A percentile compares a stretch with the other conserved stretches of the same genome.
These are phyloP conservation scores for Agaricus sinodeliciosus DNA, from an alignment of 768 basidiomycete species.

Conservation along the genomic window DNA sequence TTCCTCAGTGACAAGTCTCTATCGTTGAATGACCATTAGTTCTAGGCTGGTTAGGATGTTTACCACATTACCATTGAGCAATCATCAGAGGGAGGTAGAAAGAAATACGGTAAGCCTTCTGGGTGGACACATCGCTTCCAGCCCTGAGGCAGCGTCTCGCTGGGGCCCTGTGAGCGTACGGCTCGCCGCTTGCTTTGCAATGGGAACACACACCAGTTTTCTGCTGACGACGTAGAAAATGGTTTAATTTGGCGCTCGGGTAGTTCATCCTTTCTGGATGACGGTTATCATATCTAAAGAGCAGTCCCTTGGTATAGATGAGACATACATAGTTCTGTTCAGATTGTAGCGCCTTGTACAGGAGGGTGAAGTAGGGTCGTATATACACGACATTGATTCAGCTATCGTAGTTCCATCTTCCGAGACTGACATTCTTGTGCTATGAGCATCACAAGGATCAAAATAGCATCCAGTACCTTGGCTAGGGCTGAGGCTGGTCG, in stretches of 20 bases:
- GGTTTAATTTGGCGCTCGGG: background rate
- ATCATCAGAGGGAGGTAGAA: background rate
- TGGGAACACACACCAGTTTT: background rate
- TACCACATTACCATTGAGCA: conserved; percentile 1
- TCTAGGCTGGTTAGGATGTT: background rate
- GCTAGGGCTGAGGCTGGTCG: too few species aligned
- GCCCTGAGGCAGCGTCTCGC: background rate
- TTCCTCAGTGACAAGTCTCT: conserved; percentile 4
- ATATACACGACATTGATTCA: too few species aligned
- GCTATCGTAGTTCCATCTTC: too few species aligned
- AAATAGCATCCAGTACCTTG: too few species aligned
- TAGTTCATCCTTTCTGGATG: background rate
- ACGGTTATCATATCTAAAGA: background rate
- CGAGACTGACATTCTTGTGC: too few species aligned
- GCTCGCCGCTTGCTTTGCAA: background rate
- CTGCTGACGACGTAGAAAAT: background rate
- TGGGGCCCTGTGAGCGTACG: too few species aligned
- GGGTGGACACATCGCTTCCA: conserved; percentile 1
- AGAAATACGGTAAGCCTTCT: conserved; percentile 4
- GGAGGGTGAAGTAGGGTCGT: too few species aligned
- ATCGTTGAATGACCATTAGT: background rate
- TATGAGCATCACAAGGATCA: too few species aligned
- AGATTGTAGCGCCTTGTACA: background rate
- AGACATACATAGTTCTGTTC: background rate
- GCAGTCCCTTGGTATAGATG: background rate